phyloP scores from a whole-genome alignment of 345 rosid species.

The Salix exigua region DNA sequence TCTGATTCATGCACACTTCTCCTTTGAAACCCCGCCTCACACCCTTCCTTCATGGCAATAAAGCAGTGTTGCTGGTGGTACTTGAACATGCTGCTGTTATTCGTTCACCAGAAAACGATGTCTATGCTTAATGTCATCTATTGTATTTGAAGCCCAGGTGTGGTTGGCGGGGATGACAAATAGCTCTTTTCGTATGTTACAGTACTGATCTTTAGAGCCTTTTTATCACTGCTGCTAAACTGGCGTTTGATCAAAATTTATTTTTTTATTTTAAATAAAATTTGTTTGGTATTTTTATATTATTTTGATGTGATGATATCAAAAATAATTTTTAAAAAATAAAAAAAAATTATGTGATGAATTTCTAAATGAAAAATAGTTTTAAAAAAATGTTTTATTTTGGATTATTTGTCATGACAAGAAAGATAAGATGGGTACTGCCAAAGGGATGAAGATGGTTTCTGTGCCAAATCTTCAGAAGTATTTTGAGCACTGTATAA shows the following conservation, averaged over 20 bases:
- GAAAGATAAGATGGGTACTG: neutral
- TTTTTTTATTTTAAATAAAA: no score
- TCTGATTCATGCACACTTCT: neutral
- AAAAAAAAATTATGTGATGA: no score
- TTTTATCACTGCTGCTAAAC: no score
- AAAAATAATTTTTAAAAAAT: no score
- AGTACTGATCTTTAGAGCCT: neutral
- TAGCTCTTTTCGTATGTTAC: neutral
- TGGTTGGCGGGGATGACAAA: neutral
- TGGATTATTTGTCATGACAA: neutral
- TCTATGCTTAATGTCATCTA: neutral
- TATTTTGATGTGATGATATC: no score
- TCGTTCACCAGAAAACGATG: neutral
- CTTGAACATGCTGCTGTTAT: neutral
- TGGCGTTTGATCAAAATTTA: no score
- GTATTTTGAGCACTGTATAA: no score
- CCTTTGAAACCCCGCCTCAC: neutral
- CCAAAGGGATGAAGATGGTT: neutral
- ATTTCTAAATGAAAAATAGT: no score
- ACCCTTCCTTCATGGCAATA: neutral
- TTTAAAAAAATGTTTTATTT: no score
- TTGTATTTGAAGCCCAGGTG: conserved; percentile 4
- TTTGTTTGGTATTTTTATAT: no score
- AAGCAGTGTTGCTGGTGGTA: neutral
- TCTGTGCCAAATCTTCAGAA: neutral